Conservation (phyloP, 2,329 filamentous ascomycete species). For the Karstenula rhodostoma region DNA sequence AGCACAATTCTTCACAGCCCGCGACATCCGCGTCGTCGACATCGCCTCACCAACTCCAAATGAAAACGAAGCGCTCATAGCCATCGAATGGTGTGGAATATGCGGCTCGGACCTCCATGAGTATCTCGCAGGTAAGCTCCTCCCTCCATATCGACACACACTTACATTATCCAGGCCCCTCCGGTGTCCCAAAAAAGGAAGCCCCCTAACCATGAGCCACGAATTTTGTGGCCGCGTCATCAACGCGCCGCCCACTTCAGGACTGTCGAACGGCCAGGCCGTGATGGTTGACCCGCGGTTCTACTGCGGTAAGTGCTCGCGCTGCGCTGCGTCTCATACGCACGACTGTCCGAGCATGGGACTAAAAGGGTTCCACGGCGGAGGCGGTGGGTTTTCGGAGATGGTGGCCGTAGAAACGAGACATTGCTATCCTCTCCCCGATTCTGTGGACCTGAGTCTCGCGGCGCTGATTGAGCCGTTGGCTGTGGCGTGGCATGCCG, state of each 20-base stretch:
- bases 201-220: constrained; percentile 42
- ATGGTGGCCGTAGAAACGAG: constrained; percentile 32
- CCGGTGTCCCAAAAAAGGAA: constrained; percentile 22
- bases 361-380: constrained; percentile 36
- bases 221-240: constrained; percentile 41
- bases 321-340: constrained; percentile 25
- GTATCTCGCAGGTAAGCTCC: constrained; percentile 33
- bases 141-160: not conserved
- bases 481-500: constrained; percentile 42
- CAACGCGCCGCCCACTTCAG: constrained; percentile 26
- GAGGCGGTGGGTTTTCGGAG: constrained; percentile 40
- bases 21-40: constrained; percentile 38
- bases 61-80: constrained; percentile 36
- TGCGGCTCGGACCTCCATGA: constrained; percentile 43
- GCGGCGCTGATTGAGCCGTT: constrained; percentile 42
- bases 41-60: constrained; percentile 31
- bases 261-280: constrained; percentile 32
- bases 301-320: constrained; percentile 35
- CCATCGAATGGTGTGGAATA: constrained; percentile 42
- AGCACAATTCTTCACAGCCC: constrained; percentile 37
- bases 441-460: constrained; percentile 31
- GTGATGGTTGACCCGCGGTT: constrained; percentile 43
- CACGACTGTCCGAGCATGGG: constrained; percentile 34
- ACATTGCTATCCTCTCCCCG: constrained; percentile 32
- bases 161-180: constrained; percentile 24